These are phyloP conservation scores for Starmerella apis DNA, from an alignment of 805 yeast species.

Conservation along the genomic window DNA sequence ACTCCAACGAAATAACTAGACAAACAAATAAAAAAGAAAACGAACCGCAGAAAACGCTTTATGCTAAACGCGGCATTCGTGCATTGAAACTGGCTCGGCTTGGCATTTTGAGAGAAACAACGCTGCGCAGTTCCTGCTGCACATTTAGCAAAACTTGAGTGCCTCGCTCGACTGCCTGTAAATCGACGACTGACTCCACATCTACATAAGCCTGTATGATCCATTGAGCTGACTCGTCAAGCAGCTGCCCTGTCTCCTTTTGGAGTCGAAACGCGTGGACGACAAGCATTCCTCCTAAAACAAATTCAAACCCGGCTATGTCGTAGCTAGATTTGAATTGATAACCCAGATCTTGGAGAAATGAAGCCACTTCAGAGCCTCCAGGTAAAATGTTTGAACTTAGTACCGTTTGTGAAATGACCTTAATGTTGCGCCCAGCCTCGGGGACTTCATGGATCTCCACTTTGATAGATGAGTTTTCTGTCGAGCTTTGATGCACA, in stretches of 20 bases:
- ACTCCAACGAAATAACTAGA: too few species aligned
- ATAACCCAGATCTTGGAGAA: slow-evolving; percentile 62
- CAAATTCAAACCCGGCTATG: slow-evolving; percentile 51
- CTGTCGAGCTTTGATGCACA: slow-evolving; percentile 11
- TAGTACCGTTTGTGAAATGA: slow-evolving; percentile 54
- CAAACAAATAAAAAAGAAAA: too few species aligned
- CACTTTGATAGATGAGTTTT: slow-evolving; percentile 12
- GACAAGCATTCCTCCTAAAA: slow-evolving; percentile 45
- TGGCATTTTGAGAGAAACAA: slow-evolving; percentile 60
- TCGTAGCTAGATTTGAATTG: slow-evolving; percentile 51
- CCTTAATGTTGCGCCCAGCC: slow-evolving; percentile 36
- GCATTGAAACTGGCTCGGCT: slow-evolving; percentile 76
- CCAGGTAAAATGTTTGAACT: slow-evolving; percentile 36
- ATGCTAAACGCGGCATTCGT: slow-evolving; percentile 37
- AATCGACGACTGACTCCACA: slow-evolving; percentile 60
- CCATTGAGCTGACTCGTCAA: slow-evolving; percentile 29
- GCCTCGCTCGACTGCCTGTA: slow-evolving; percentile 58
- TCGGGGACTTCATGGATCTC: slow-evolving; percentile 33
- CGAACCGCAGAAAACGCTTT: background rate
- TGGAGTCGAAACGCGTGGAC: slow-evolving; percentile 45
- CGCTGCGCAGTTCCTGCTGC: slow-evolving; percentile 56
- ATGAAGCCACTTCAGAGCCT: slow-evolving; percentile 31
- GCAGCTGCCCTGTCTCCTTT: slow-evolving; percentile 17
- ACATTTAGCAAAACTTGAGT: slow-evolving; percentile 50
- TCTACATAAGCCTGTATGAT: slow-evolving; percentile 55